Percentiles rank a stretch among this genome's conserved stretches.
Conservation (phyloP, 495 filamentous ascomycete genomes). For the Sordaria brevicollis region DNA sequence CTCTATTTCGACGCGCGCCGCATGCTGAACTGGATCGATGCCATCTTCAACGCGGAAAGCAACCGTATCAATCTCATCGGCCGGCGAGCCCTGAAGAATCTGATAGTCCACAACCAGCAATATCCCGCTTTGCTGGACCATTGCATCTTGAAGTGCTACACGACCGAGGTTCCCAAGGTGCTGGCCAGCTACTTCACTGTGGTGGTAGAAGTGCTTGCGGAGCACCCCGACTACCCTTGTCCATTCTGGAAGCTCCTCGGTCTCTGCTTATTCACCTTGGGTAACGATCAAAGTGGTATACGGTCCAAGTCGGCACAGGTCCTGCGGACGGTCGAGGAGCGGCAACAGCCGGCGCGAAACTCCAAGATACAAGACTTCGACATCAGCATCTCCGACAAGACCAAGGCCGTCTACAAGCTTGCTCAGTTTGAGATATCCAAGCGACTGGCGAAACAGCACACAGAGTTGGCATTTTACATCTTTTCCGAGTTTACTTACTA, state of each 20-base stretch:
- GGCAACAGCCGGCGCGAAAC: slow-evolving; percentile 56
- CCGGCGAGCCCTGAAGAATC: slow-evolving; percentile 76
- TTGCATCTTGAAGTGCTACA: slow-evolving; percentile 81
- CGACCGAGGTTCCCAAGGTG: slow-evolving; percentile 63
- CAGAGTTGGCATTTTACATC: slow-evolving; percentile 80
- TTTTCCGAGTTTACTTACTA: slow-evolving; percentile 90
- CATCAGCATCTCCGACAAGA: slow-evolving; percentile 97
- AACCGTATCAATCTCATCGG: slow-evolving; percentile 91
- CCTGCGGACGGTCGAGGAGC: slow-evolving; percentile 71
- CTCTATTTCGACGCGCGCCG: slow-evolving; percentile 85
- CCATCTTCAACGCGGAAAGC: slow-evolving; percentile 81
- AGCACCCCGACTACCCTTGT: slow-evolving; percentile 66
- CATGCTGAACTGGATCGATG: slow-evolving; percentile 89
- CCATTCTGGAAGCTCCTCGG: slow-evolving; percentile 85
- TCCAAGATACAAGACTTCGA: slow-evolving; percentile 95
- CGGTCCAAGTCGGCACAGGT: slow-evolving; percentile 81
- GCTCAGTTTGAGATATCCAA: slow-evolving; percentile 96
- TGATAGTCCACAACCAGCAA: slow-evolving; percentile 83
- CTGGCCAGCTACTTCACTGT: slow-evolving; percentile 95
- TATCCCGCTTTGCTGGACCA: slow-evolving; percentile 74
- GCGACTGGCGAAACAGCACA: slow-evolving; percentile 74
- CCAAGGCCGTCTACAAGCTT: slow-evolving; percentile 92
- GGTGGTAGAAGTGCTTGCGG: slow-evolving; percentile 73
- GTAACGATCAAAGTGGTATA: slow-evolving; percentile 79
- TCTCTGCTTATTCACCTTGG: slow-evolving; percentile 80